Percentiles rank a stretch among this genome's conserved stretches.
Conservation (phyloP, 176 grass and related monocot genomes). For the Avena sativa region DNA sequence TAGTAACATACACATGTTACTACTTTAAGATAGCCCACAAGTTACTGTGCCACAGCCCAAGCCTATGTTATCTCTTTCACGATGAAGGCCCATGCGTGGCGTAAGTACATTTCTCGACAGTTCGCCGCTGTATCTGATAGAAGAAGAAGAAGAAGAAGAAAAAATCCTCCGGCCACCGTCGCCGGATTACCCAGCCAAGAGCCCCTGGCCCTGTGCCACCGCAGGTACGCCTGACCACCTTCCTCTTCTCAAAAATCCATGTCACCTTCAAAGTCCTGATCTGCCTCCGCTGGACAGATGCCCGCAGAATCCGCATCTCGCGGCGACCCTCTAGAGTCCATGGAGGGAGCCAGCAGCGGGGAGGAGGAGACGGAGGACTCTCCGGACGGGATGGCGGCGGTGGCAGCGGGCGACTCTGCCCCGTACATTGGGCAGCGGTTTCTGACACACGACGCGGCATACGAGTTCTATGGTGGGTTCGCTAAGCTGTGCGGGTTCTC, state of each 20-base stretch:
- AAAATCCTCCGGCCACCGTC: too few relatives aligned
- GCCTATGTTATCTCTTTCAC: too few relatives aligned
- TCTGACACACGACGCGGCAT: constrained; percentile 68
- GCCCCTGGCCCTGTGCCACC: too few relatives aligned
- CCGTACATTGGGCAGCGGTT: constrained; percentile 76
- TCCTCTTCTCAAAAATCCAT: neutral
- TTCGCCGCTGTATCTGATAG: too few relatives aligned
- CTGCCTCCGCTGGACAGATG: neutral
- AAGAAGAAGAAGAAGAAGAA: too few relatives aligned
- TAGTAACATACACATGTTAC: too few relatives aligned
- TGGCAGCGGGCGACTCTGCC: constrained; percentile 21
- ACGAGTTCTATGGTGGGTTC: constrained; percentile 70
- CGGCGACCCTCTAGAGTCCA: constrained; percentile 54
- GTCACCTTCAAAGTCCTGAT: neutral
- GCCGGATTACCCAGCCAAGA: too few relatives aligned
- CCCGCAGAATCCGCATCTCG: constrained; percentile 47
- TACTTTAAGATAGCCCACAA: too few relatives aligned
- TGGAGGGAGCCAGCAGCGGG: constrained; percentile 47
- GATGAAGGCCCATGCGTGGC: too few relatives aligned
- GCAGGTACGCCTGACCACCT: too few relatives aligned
- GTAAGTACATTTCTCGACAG: too few relatives aligned
- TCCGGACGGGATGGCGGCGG: constrained; percentile 41
- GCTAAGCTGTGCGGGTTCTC: constrained; percentile 77
- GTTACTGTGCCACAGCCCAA: too few relatives aligned
- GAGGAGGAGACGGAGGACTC: constrained; percentile 34